phyloP scores from a whole-genome alignment of 2,329 filamentous ascomycete genomes.

The Metarhizium robertsii region DNA sequence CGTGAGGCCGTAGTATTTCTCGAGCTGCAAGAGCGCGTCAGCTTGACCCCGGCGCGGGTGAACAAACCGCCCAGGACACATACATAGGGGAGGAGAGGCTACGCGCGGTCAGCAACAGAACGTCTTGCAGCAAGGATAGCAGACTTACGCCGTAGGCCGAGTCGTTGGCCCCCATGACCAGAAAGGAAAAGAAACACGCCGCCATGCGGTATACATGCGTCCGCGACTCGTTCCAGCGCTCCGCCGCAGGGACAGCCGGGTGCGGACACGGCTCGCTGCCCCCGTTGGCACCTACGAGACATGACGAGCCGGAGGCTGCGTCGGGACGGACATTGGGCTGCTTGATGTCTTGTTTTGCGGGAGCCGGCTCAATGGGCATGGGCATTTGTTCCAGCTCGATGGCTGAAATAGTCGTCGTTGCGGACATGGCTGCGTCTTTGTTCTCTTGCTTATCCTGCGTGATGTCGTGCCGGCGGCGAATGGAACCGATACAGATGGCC shows the following conservation, averaged over 20 bases:
- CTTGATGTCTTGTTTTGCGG: background rate
- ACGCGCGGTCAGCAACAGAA: background rate
- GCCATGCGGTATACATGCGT: slow-evolving; percentile 37
- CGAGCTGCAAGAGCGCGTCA: slow-evolving; percentile 31
- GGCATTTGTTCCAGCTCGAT: background rate
- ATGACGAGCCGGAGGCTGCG: background rate
- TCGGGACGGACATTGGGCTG: background rate
- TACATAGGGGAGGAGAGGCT: slow-evolving; percentile 44
- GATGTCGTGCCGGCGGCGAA: background rate
- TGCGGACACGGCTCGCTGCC: background rate
- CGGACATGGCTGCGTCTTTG: background rate
- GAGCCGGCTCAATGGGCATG: background rate
- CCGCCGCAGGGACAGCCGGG: slow-evolving; percentile 4
- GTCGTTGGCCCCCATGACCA: slow-evolving; percentile 50
- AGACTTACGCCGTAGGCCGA: slow-evolving; percentile 45
- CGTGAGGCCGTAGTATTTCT: slow-evolving; percentile 49
- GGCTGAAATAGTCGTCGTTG: background rate
- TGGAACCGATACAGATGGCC: background rate
- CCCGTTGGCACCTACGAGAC: background rate
- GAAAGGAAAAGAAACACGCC: slow-evolving; percentile 48
- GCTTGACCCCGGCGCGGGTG: no score
- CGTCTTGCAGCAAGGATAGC: background rate
- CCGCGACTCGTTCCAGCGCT: slow-evolving; percentile 40
- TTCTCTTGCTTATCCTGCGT: background rate
- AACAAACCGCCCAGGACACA: slow-evolving; percentile 7